Conservation (phyloP, 2,329 filamentous ascomycete genomes). For the Cyphellophora europaea region DNA sequence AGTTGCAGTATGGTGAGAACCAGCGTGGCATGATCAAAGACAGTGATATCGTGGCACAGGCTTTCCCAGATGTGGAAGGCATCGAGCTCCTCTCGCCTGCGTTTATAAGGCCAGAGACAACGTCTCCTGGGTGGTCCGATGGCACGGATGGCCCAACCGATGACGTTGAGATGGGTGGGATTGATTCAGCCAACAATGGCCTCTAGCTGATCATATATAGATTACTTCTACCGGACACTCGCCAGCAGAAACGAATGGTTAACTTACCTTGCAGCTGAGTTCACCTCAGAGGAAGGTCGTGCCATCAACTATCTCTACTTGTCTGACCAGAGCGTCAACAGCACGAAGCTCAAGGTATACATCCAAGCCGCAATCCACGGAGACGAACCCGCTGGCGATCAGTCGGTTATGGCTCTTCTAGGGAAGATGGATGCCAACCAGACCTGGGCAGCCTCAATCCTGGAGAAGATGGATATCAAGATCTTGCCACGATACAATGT, state of each 20-base stretch:
- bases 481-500: constrained; percentile 7
- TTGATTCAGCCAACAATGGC: too few species aligned
- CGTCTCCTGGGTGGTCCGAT: constrained; percentile 2
- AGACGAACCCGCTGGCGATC: constrained; percentile 6
- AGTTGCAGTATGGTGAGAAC: constrained; percentile 4
- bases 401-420: constrained; percentile 6
- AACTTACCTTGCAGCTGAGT: constrained; percentile 2
- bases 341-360: constrained; percentile 6
- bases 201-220: constrained; percentile 2
- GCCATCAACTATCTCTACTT: constrained; percentile 6
- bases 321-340: neutral
- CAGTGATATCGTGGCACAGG: constrained; percentile 3
- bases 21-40: constrained; percentile 4
- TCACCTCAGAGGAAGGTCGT: constrained; percentile 6
- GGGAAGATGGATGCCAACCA: constrained; percentile 6
- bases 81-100: constrained; percentile 7
- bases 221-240: constrained; percentile 2
- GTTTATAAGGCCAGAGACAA: constrained; percentile 2
- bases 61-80: constrained; percentile 5
- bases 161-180: constrained; percentile 1
- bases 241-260: constrained; percentile 5
- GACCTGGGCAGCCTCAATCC: neutral
- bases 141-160: constrained; percentile 7
- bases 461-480: constrained; percentile 6
- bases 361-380: constrained; percentile 7